Base-by-base conservation (phyloP, 352 stramenopile genomes). In the Globisporangium barbulae region DNA sequence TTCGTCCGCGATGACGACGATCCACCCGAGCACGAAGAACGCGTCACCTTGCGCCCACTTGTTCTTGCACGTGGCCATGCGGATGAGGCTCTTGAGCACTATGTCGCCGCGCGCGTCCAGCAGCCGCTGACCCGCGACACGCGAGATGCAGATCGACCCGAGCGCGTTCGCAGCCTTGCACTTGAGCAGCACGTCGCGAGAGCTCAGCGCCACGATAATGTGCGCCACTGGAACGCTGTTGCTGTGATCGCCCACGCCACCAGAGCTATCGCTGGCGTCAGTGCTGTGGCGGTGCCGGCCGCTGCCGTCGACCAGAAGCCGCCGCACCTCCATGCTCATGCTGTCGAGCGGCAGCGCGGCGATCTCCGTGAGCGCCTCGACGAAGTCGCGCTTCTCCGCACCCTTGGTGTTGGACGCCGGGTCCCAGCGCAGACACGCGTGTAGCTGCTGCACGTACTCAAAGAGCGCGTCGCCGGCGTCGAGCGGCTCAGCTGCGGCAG, bases 91-190 rank as follows among this genome's bases (percentile, higher is more conserved):
- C 19, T 48, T 41, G 4, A 88, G 53, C 19, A 89, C 67, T 47
- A 63, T 56, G 0, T 71, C 48, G 28, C 81, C 80, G 52, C 84
- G 72, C 5, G 50, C 31, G 60, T 83, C 78, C 37, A 93, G 65
- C 53, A 93, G 59, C 13, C 72, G 71, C 63, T 91, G 83, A 0
- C 83, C 83, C 15, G 83, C 83, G 30, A 93, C 81, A 6, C 83
- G 77, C 4, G 83, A 93, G 58, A 85, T 87, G 50, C 83, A 91
- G 45, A 93, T 64, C 41, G 83, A 87, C 2, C 83, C 83, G 17
- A 93, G 72, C 3, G 83, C 81, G 53, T 85, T 93, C 12, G 83
- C 83, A 6, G 81, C 83, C 59, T 93, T 93, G 69, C 83, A 93
- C 58, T 93, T 93, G 21, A 93, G 71, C 53, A 81, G 75, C 56